Conservation (phyloP, 2,329 filamentous ascomycete species). For the Sarocladium strictum region DNA sequence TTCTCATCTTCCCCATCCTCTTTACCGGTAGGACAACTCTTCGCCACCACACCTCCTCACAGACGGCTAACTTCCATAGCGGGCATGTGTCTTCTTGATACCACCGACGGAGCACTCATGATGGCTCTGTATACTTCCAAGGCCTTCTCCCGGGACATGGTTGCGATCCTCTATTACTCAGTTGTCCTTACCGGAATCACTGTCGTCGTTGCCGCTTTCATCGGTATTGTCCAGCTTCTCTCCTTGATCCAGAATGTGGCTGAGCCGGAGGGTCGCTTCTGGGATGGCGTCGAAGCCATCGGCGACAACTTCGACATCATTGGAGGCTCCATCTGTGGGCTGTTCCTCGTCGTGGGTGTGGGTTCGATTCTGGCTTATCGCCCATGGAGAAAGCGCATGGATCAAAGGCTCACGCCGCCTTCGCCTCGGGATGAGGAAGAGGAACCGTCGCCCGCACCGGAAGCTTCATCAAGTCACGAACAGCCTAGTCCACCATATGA, state of each 20-base stretch:
- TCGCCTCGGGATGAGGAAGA: neutral
- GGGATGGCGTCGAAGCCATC: slow-evolving; percentile 75
- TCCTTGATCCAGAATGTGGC: slow-evolving; percentile 73
- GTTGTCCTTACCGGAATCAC: slow-evolving; percentile 81
- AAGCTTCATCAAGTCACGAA: neutral
- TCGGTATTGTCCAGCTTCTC: slow-evolving; percentile 79
- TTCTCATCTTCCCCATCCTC: slow-evolving; percentile 81
- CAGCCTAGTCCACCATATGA: neutral
- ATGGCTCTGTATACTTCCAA: slow-evolving; percentile 85
- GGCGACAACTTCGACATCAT: slow-evolving; percentile 82
- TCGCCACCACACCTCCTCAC: neutral
- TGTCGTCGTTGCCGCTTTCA: slow-evolving; percentile 75
- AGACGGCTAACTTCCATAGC: slow-evolving; percentile 35
- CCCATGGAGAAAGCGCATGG: slow-evolving; percentile 62
- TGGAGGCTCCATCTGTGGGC: slow-evolving; percentile 77
- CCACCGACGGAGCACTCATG: slow-evolving; percentile 89
- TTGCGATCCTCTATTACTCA: slow-evolving; percentile 94
- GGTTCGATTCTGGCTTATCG: slow-evolving; percentile 70
- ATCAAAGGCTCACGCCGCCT: slow-evolving; percentile 10
- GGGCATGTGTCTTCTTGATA: slow-evolving; percentile 94
- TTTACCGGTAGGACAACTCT: slow-evolving; percentile 65
- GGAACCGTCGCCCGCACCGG: neutral
- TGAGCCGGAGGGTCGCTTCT: slow-evolving; percentile 69
- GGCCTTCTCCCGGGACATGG: slow-evolving; percentile 68
- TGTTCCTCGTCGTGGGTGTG: slow-evolving; percentile 73